Evolutionary conservation across 108 stramenopile genomes (phyloP), one percentile per base, ranked within the genome.

Genomic region (Aurantiochytrium sp.): DNA sequence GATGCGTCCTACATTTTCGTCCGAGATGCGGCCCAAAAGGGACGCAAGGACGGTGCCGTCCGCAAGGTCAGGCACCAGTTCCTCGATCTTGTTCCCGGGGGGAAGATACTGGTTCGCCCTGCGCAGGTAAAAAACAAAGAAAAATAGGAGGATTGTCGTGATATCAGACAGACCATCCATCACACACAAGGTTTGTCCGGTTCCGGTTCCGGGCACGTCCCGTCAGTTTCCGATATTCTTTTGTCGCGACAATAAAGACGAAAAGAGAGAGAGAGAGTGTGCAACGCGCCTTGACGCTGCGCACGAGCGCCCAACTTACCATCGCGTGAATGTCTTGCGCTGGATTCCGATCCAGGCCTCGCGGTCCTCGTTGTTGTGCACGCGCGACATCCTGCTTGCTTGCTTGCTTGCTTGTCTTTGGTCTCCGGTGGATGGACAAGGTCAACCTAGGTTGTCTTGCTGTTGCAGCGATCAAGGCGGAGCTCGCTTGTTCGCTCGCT

Each of bases 271-370:
- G 35, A 35, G 35, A 35, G 35, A 35, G 35, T 2, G 35, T 2
- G 35, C 35, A 35, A 2, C 35, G 35, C 35, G 35, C 35, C 35
- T 35, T 35, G 87, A 58, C n/a, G 55, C 8, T 23, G 53, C 55
- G 45, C n/a, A 57, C 49, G 16, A 19, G 60, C n/a, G 1, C 8
- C 4, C 19, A 59, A 29, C 42, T 60, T 60, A 58, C 64, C 64
- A 89, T 4, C 90, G 60, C 5, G 90, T 91, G 88, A 91, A 91
- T 10, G 91, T 91, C 76, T 91, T 91, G 51, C 72, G 89, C 88
- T 91, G 91, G 44, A 91, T 28, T 16, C 71, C 89, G 55, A 89
- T 72, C 55, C 58, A 87, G 16, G 87, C 55, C 58, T 87, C 87
- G 42, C 76, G 45, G 51, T 83, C 76, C 76, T 83, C 18, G 18